phyloP scores from a whole-genome alignment of 2,329 filamentous ascomycete species.

The Lasiodiplodia sp. region DNA sequence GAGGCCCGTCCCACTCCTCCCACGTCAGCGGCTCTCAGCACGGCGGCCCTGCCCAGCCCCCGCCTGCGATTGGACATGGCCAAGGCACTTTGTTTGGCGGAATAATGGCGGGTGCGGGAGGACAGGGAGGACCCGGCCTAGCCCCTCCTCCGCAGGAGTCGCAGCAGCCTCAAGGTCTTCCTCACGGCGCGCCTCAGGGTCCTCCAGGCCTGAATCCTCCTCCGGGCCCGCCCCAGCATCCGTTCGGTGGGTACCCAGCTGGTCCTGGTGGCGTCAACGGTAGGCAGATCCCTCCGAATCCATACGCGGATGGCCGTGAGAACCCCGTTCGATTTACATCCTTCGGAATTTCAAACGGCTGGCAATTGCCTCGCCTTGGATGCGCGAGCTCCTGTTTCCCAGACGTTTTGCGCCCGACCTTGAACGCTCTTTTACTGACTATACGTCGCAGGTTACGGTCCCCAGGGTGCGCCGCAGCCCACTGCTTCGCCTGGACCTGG shows the following conservation, averaged over 20 bases:
- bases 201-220: conserved; percentile 68
- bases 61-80: conserved; percentile 85
- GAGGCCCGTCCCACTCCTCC: conserved; percentile 68
- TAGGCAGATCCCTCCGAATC: conserved; percentile 47
- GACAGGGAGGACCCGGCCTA: conserved; percentile 82
- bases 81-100: conserved; percentile 90
- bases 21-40: conserved; percentile 76
- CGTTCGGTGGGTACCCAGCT: conserved; percentile 76
- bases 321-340: conserved; percentile 27
- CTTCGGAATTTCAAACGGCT: conserved; percentile 21
- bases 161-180: conserved; percentile 64
- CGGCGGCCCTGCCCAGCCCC: conserved; percentile 81
- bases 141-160: conserved; percentile 72
- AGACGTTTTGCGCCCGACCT: conserved; percentile 48
- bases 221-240: conserved; percentile 67
- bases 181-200: conserved; percentile 77
- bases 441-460: conserved; percentile 69
- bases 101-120: conserved; percentile 89
- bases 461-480: conserved; percentile 77
- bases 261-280: conserved; percentile 68
- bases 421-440: conserved; percentile 12
- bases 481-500: conserved; percentile 82
- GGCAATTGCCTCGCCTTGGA: conserved; percentile 21
- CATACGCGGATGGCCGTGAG: conserved; percentile 23
- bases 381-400: conserved; percentile 15